phyloP scores from a whole-genome alignment of 2,329 filamentous ascomycete genomes.

The Purpureocillium takamizusanense region DNA sequence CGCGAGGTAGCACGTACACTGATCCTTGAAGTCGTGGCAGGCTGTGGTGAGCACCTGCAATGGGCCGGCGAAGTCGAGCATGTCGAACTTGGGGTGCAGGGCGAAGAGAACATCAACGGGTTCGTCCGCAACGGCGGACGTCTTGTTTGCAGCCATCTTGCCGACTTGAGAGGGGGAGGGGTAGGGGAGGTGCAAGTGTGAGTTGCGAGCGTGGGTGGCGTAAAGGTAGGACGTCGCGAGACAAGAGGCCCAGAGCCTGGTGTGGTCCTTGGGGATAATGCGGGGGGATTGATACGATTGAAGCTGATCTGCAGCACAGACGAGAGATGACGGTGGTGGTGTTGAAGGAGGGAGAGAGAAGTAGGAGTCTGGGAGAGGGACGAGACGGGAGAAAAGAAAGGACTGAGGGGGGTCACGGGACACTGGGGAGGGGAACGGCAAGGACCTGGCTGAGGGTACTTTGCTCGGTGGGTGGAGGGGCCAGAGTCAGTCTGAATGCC shows the following conservation, averaged over 20 bases:
- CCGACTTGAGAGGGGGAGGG: constrained; percentile 8
- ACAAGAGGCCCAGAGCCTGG: background rate
- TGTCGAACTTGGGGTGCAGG: constrained; percentile 50
- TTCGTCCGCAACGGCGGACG: constrained; percentile 49
- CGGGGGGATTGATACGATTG: background rate
- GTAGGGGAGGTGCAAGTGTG: constrained; percentile 9
- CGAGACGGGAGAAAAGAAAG: background rate
- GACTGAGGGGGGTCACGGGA: constrained; percentile 1
- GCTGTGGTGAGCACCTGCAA: constrained; percentile 42
- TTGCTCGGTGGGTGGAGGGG: too few species aligned
- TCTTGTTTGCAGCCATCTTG: constrained; percentile 50
- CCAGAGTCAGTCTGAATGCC: background rate
- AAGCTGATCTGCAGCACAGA: constrained; percentile 5
- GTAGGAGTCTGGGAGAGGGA: constrained; percentile 4
- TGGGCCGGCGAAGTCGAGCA: constrained; percentile 49
- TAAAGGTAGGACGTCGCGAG: too few species aligned
- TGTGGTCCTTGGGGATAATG: background rate
- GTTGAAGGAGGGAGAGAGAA: constrained; percentile 8
- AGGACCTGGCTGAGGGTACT: background rate
- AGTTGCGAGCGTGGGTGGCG: constrained; percentile 1
- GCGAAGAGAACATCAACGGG: constrained; percentile 52
- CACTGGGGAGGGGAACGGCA: background rate
- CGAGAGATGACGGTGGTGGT: constrained; percentile 10
- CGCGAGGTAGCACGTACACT: constrained; percentile 25
- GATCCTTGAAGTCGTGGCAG: constrained; percentile 43